Evolutionary conservation across 768 basidiomycete species (phyloP), one percentile per base, ranked within the genome.

Genomic region (Polyporus arcularius): DNA sequence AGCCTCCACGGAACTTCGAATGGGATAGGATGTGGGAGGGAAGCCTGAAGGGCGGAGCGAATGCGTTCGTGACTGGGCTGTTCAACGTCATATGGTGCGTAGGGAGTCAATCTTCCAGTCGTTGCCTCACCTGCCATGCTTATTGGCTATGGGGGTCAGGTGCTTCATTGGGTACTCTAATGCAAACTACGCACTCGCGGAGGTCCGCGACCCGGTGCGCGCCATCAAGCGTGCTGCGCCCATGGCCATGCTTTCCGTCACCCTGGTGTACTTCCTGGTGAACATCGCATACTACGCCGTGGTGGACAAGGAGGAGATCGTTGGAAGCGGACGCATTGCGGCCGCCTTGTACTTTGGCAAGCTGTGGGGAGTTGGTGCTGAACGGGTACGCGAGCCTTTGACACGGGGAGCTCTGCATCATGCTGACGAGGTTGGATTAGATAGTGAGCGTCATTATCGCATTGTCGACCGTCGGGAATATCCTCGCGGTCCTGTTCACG

Each of bases 321-420:
- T 88, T 1, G 76, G 73, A n/a, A 85, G 87, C 41, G 79, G 83
- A 3, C 77, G 82, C 18, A 85, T 89, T 53, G 82, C 88, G n/a
- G 90, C 88, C 2, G 88, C 89, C 0, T 69, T 90, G 35, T 91
- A 89, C 73, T 92, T 92, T 68, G 79, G 89, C 50, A 88, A 88
- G 71, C 69, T 92, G 7, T 91, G 84, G 69, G 90, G 89, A 0
- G 76, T 80, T 0, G 72, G 78, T 0, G 84, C 85, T 0, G 88
- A 88, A 66, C 79, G 78, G 68, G 88, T 88, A 50, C 15, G 76
- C 61, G 0, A 2, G 4, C 39, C 32, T 43, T 16, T 21, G 35
- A 12, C 45, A 39, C 30, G 50, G 30, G 18, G 14, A 12, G 31
- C 12, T 9, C 4, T 26, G 2, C 21, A 26, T 26, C 11, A 2